Base-by-base conservation (phyloP, 208 protist genomes). In the Wallacemonas sp. region DNA sequence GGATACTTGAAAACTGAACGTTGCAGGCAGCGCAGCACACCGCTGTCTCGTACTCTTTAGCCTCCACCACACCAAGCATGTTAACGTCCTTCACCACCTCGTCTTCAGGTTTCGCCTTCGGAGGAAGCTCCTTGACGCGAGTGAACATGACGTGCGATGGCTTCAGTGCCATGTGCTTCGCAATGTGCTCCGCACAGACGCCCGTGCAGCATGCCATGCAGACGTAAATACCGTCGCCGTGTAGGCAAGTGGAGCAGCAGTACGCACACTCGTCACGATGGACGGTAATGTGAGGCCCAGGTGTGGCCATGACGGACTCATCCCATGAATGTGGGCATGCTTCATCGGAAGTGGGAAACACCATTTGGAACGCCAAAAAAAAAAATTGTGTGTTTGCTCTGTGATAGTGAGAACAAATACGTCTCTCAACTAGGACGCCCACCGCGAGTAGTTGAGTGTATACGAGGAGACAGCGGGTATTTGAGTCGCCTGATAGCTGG, bases 201-300 rank as follows among this genome's bases (percentile, higher is more conserved):
- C 86, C 88, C 1, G 73, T 70, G 61, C 84, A 84, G 75, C 88
- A 96, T 22, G 44, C 70, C 86, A 96, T 93, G 60, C 88, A 96
- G 2, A 94, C 86, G 55, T 86, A 86, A 14, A 93, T 51, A 2
- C 91, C 91, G n/a, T 67, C 68, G 2, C 74, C 74, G 34, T 86
- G 68, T 22, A 61, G 54, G 63, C 80, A 88, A 15, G 86, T 82
- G 33, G 77, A 62, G 74, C 86, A 94, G 76, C 91, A 96, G 69
- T 96, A 96, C 27, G 88, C 86, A 36, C 91, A 96, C 55, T 96
- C 88, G 49, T 96, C 91, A 15, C 84, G 84, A 60, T 94, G 79
- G 34, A 96, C 73, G n/a, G 71, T 68, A 34, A 71, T 60, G 39
- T 60, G 44, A 33, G 66, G 53, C 22, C 66, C 60, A 8, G 86